Evolutionary conservation across 306 rosid genomes (phyloP).

Genomic region (Bauhinia variegata): DNA sequence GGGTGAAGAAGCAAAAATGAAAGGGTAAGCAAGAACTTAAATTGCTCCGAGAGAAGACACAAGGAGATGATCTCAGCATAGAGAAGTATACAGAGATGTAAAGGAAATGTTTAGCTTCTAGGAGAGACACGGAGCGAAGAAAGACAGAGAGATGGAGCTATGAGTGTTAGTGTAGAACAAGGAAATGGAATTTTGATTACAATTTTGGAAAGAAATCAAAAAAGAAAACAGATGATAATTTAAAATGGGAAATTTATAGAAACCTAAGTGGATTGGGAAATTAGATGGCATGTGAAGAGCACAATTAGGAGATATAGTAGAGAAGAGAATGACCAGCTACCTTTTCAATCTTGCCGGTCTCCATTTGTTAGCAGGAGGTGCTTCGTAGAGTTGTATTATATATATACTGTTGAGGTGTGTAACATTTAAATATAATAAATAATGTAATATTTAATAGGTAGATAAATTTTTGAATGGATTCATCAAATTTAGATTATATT

Average conservation of each 20-base stretch:
- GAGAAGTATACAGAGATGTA: neutral
- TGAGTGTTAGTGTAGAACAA: neutral
- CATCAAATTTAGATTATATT: no score
- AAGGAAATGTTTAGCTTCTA: neutral
- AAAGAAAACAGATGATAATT: neutral
- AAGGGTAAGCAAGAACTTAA: no score
- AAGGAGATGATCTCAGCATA: no score
- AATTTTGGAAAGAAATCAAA: no score
- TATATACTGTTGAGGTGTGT: no score
- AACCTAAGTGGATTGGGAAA: constrained; percentile 2
- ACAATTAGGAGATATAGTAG: constrained; percentile 8
- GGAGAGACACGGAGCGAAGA: neutral
- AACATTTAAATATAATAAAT: no score
- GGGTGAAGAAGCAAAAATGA: no score
- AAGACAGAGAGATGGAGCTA: neutral
- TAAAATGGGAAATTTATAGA: neutral
- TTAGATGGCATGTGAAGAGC: neutral
- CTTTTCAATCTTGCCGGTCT: neutral
- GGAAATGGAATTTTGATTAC: neutral
- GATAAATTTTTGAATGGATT: no score
- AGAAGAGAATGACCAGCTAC: neutral
- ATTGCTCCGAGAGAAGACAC: neutral
- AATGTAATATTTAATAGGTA: no score
- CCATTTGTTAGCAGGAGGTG: no score
- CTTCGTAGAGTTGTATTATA: no score